These are phyloP conservation scores for Cupressus sempervirens DNA, from an alignment of 75 land plant genomes.

Conservation along the genomic window DNA sequence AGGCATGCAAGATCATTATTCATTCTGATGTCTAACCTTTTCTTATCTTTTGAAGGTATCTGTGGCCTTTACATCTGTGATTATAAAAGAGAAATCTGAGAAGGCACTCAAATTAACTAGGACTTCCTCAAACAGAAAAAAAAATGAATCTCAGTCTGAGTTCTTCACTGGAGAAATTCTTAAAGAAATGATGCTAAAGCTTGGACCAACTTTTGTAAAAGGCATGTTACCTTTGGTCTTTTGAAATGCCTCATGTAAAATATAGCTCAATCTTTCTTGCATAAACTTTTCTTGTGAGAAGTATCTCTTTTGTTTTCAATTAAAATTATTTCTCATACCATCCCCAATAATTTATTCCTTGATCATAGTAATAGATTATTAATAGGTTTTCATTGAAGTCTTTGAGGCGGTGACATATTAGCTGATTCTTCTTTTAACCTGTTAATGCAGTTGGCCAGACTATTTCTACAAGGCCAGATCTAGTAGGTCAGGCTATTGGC, in stretches of 20 bases:
- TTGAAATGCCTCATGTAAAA: neutral
- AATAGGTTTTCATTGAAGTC: neutral
- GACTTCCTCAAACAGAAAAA: conserved; percentile 14
- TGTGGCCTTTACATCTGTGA: conserved; percentile 56
- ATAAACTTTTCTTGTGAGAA: neutral
- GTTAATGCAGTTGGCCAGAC: conserved; percentile 91
- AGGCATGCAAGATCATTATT: neutral
- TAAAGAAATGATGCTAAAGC: conserved; percentile 70
- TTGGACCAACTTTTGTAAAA: conserved; percentile 96
- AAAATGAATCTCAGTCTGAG: conserved; percentile 15
- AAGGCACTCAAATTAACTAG: conserved; percentile 17
- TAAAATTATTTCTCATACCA: conserved; percentile 2
- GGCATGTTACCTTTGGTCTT: conserved; percentile 28
- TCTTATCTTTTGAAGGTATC: conserved; percentile 46
- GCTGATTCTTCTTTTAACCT: conserved; percentile 12
- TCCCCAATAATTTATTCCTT: neutral
- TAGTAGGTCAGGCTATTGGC: conserved; percentile 76
- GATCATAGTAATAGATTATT: neutral
- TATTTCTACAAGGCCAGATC: conserved; percentile 93
- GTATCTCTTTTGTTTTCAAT: neutral
- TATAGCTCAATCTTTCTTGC: neutral
- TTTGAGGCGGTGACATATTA: neutral
- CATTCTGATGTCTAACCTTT: neutral
- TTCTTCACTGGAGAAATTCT: conserved; percentile 57
- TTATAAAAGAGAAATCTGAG: conserved; percentile 33